These are phyloP conservation scores for Phialophora chinensis DNA, from an alignment of 2,329 filamentous ascomycete species.

Conservation along the genomic window DNA sequence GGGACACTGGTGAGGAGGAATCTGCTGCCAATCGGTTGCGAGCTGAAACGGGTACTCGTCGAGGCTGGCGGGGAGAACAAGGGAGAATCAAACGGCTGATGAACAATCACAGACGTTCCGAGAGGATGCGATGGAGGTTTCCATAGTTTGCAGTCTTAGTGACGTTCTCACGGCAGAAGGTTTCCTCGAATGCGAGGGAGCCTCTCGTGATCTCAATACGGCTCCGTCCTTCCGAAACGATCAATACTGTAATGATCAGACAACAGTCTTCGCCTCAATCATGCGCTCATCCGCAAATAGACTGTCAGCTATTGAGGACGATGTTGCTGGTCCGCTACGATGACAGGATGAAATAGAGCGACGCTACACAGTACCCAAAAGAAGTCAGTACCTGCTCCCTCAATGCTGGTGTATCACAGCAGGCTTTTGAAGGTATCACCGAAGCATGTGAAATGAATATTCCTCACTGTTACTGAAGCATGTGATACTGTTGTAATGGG, in stretches of 20 bases:
- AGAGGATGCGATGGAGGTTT: neutral
- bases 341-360: neutral
- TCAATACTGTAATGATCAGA: neutral
- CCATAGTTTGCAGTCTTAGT: neutral
- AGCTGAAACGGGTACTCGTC: neutral
- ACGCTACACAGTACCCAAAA: neutral
- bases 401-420: neutral
- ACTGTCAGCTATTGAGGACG: neutral
- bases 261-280: too few species aligned
- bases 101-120: neutral
- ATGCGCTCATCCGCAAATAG: neutral
- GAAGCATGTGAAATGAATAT: neutral
- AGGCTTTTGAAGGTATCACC: neutral
- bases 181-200: neutral
- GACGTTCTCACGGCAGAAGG: neutral
- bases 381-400: neutral
- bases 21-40: conserved; percentile 9
- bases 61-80: neutral
- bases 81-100: neutral
- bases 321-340: neutral
- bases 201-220: neutral
- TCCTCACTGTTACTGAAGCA: neutral
- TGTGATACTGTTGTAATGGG: neutral
- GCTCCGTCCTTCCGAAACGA: neutral
- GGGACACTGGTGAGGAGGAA: conserved; percentile 3